Evolutionary conservation across 352 stramenopile species (phyloP).

Genomic region (Lagenidium giganteum): DNA sequence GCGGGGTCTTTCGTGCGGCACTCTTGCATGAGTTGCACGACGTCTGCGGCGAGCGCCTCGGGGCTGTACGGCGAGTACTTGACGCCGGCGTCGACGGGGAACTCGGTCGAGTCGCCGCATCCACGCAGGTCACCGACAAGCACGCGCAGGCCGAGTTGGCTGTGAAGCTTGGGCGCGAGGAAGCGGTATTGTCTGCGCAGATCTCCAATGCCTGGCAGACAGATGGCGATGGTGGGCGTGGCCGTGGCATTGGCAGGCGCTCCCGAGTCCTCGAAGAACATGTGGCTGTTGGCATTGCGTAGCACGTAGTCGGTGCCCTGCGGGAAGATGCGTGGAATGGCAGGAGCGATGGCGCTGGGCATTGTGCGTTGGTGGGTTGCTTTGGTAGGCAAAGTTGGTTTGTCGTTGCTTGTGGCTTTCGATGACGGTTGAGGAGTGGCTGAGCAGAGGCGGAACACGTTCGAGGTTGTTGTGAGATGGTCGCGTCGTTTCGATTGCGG

Average conservation of each 20-base stretch:
- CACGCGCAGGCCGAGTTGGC: constrained; percentile 22
- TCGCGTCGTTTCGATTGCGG: too few species aligned
- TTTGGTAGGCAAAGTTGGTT: too few species aligned
- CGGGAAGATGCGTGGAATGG: constrained; percentile 25
- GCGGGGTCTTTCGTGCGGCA: constrained; percentile 11
- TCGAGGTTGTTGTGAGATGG: too few species aligned
- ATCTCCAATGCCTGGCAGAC: constrained; percentile 33
- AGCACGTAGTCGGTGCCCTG: constrained; percentile 14
- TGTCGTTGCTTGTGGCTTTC: too few species aligned
- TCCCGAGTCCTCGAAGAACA: constrained; percentile 38
- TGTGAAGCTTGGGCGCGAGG: constrained; percentile 30
- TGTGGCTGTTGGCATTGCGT: constrained; percentile 6
- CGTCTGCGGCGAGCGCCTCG: constrained; percentile 23
- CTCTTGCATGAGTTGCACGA: constrained; percentile 20
- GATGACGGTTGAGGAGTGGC: too few species aligned
- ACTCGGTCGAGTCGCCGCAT: constrained; percentile 33
- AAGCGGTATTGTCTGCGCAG: constrained; percentile 34
- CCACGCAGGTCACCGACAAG: constrained; percentile 35
- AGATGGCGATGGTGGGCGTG: constrained; percentile 22
- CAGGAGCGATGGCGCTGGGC: too few species aligned
- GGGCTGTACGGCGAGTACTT: constrained; percentile 23
- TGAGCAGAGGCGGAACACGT: too few species aligned
- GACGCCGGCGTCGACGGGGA: constrained; percentile 2
- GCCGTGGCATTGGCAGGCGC: constrained; percentile 10
- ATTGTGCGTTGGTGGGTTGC: too few species aligned